Evolutionary conservation across 176 grass and related monocot species (phyloP), one percentile per base, ranked within the genome.

Genomic region (Carex parvula): DNA sequence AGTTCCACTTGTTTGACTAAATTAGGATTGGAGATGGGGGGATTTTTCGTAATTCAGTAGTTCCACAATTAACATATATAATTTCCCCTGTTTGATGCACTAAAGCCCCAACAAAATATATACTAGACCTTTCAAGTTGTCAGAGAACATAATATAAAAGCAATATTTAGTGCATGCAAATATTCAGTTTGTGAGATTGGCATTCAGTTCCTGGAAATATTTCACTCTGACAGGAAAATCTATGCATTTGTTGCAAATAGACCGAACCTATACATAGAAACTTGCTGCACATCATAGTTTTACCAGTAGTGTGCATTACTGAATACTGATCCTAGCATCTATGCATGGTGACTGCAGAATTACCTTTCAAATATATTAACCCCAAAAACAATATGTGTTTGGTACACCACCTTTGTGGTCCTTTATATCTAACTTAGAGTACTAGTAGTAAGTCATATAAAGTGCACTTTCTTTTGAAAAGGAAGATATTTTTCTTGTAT

Each of bases 31-130:
- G 80, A 80, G 82, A 87, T 50, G 81, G 73, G 50, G 77, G 64
- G 64, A 62, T 56, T 71, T 92, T 80, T 85, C 78, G 65, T 58
- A 80, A 5, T 60, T 84, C 53, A 24, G 44, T 56, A 85, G 82
- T 8, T 59, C 44, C 11, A 35, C 60, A 79, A 14, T 84, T 82
- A 44, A 63, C 59, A 44, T 50, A 50, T 50, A 67, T 68, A 64
- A 77, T 82, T 71, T 88, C 83, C 50, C 85, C 81, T 21, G 56
- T 82, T 22, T 81, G 18, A 56, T 58, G 17, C 10, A 9, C 13
- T 17, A 58, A 56, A 63, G 60, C 20, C 60, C 21, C 61, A 64
- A 64, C 9, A 64, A 64, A 60, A 60, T 62, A 61, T 9, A 80
- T 63, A 62, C 10, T 16, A 59, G 54, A 58, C 53, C 86, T 63